These are phyloP conservation scores for Phragmites australis DNA, from an alignment of 176 grass and related monocot species.

Conservation along the genomic window DNA sequence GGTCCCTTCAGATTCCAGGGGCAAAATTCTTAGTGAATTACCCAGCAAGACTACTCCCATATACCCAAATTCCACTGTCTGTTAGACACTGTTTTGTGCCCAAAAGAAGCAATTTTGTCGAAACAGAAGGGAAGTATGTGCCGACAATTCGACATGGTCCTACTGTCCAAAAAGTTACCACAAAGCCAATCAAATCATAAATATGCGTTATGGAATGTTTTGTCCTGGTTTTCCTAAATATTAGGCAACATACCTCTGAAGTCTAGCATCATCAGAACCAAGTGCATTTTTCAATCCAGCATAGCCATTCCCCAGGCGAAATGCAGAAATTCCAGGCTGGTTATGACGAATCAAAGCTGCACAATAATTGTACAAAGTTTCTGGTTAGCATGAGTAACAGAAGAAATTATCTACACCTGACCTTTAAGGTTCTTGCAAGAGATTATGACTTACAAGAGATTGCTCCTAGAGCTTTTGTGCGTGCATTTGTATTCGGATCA, in stretches of 20 bases:
- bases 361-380: slow-evolving; percentile 1
- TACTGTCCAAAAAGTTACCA: background rate
- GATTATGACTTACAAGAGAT: slow-evolving; percentile 67
- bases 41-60: background rate
- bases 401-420: background rate
- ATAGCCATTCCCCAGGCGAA: slow-evolving; percentile 91
- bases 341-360: slow-evolving; percentile 85
- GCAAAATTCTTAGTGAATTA: background rate
- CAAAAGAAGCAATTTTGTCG: background rate
- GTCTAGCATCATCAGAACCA: slow-evolving; percentile 73
- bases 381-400: slow-evolving; percentile 3
- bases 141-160: background rate
- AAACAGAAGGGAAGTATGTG: too few relatives aligned
- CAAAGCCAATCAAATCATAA: background rate
- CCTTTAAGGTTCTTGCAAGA: background rate
- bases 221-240: background rate
- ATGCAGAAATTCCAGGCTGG: slow-evolving; percentile 70
- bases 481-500: slow-evolving; percentile 60
- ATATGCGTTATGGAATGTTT: background rate
- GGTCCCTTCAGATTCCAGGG: background rate
- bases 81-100: background rate
- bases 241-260: slow-evolving; percentile 59
- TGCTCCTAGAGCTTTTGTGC: slow-evolving; percentile 94
- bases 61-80: background rate
- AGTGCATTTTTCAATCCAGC: slow-evolving; percentile 78